A percentile compares a stretch with the other conserved stretches of the same genome.
phyloP scores from a whole-genome alignment of 768 basidiomycete genomes.

The Lactarius tabidus region DNA sequence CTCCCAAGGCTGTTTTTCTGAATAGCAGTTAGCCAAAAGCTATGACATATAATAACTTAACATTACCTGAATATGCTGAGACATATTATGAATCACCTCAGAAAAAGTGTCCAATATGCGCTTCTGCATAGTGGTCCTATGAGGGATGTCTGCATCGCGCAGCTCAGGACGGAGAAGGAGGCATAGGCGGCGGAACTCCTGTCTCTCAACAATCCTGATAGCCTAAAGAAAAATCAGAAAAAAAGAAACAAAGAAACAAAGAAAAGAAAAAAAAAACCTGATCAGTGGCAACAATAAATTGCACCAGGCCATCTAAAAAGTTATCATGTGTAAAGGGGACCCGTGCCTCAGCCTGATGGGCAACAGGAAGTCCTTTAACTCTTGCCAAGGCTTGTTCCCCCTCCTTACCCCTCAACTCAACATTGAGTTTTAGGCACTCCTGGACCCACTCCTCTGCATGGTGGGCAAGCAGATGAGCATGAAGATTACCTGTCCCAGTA shows the following conservation, averaged over 20 bases:
- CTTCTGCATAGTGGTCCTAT: not conserved
- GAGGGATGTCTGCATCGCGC: not conserved
- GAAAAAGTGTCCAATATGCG: not conserved
- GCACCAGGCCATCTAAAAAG: not conserved
- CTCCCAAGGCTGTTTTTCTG: not conserved
- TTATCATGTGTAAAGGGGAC: not conserved
- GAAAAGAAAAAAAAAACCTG: not conserved
- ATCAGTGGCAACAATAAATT: constrained; percentile 2
- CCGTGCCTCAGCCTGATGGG: not conserved
- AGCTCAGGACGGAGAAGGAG: not conserved
- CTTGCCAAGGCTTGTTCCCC: not conserved
- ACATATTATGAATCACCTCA: not conserved
- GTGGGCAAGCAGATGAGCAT: not conserved
- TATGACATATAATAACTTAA: not conserved
- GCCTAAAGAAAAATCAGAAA: not conserved
- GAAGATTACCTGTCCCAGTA: not conserved
- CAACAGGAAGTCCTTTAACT: not conserved
- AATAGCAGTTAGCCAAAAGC: not conserved
- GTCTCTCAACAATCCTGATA: not conserved
- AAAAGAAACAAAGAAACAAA: not conserved
- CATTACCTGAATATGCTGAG: not conserved
- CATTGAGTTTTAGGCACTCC: not conserved
- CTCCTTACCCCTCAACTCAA: not conserved
- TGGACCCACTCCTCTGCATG: not conserved
- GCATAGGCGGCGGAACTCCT: not conserved